These are phyloP conservation scores for Teratosphaeria viscida DNA, from an alignment of 2,329 filamentous ascomycete genomes.

Conservation along the genomic window DNA sequence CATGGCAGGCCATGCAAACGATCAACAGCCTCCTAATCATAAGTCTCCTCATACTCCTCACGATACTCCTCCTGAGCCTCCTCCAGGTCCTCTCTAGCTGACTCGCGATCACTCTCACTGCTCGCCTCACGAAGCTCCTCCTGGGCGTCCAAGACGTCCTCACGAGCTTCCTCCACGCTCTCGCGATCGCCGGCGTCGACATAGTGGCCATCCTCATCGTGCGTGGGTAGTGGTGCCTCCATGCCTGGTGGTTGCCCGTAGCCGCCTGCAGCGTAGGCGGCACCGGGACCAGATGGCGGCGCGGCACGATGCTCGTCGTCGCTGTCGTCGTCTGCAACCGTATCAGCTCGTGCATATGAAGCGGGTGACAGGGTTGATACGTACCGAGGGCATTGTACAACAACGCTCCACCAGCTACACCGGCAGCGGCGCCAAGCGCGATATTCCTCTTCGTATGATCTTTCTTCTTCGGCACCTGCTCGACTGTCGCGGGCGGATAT, in stretches of 20 bases:
- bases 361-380: constrained; percentile 14
- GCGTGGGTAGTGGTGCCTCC: constrained; percentile 3
- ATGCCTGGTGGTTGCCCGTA: not conserved
- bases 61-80: constrained; percentile 44
- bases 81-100: constrained; percentile 28
- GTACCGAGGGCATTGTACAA: constrained; percentile 47
- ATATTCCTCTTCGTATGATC: constrained; percentile 35
- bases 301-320: constrained; percentile 21
- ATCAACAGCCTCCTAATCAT: constrained; percentile 11
- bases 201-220: constrained; percentile 8
- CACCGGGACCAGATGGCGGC: not conserved
- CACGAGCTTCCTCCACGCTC: constrained; percentile 34
- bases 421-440: constrained; percentile 47
- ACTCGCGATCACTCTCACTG: constrained; percentile 44
- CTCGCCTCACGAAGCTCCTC: constrained; percentile 18
- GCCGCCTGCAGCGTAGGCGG: not conserved
- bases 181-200: constrained; percentile 20
- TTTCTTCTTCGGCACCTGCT: constrained; percentile 26
- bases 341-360: constrained; percentile 7
- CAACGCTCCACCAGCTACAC: constrained; percentile 47
- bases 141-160: constrained; percentile 33
- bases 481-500: constrained; percentile 8
- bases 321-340: constrained; percentile 21
- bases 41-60: constrained; percentile 40
- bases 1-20: not conserved